Conservation (phyloP, 2,329 filamentous ascomycete species). For the Fusarium denticulatum region DNA sequence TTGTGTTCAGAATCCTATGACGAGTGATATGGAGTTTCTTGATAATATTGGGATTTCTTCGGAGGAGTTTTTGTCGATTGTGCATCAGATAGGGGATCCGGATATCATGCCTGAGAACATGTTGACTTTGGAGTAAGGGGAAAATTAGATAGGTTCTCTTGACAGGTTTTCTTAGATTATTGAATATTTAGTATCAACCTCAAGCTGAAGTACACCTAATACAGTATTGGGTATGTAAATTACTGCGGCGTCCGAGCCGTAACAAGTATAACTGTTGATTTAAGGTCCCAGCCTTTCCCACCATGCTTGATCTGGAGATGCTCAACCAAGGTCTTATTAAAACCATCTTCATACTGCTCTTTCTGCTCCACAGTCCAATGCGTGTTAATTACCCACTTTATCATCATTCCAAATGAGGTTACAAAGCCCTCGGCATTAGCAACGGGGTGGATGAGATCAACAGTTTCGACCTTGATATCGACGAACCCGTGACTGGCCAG, state of each 20-base stretch:
- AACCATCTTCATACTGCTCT: not conserved
- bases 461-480: not conserved
- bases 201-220: no score
- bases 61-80: constrained; percentile 51
- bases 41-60: constrained; percentile 52
- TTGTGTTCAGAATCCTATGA: constrained; percentile 10
- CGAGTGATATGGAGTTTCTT: constrained; percentile 46
- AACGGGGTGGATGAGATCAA: not conserved
- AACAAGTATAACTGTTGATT: not conserved
- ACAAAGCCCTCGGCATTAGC: not conserved
- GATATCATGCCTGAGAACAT: constrained; percentile 36
- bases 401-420: not conserved
- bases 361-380: not conserved
- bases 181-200: rapidly evolving
- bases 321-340: not conserved
- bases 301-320: not conserved
- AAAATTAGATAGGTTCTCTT: not conserved
- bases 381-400: not conserved
- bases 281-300: not conserved
- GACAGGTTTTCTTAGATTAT: rapidly evolving
- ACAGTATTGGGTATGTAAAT: not conserved
- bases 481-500: rapidly evolving
- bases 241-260: not conserved
- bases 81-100: constrained; percentile 48
- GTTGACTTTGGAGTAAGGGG: constrained; percentile 21